phyloP scores from a whole-genome alignment of 345 rosid genomes.

The Sonneratia caseolaris region DNA sequence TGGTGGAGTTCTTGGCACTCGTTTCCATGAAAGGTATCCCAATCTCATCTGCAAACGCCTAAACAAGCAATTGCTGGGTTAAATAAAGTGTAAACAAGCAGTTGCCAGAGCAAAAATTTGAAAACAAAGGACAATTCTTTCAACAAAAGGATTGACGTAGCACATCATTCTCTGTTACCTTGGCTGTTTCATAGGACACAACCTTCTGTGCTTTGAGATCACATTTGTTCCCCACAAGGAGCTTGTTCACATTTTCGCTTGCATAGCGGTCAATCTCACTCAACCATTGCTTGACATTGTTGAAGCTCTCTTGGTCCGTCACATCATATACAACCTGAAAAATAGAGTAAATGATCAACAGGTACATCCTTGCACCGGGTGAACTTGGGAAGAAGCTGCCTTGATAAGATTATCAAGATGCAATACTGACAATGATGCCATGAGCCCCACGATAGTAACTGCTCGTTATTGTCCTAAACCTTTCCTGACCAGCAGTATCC shows the following conservation, averaged over 20 bases:
- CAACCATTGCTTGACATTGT: constrained; percentile 75
- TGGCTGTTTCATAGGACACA: constrained; percentile 60
- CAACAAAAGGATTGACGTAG: background rate
- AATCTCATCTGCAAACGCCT: constrained; percentile 78
- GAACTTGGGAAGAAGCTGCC: background rate
- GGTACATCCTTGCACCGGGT: background rate
- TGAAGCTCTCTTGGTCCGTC: constrained; percentile 81
- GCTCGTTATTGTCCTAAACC: constrained; percentile 72
- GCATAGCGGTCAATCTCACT: constrained; percentile 77
- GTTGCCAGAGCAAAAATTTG: background rate
- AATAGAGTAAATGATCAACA: constrained; percentile 1
- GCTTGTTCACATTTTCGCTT: constrained; percentile 72
- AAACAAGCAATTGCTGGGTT: background rate
- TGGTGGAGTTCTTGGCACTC: constrained; percentile 63
- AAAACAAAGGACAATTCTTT: background rate
- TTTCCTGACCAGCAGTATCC: constrained; percentile 88
- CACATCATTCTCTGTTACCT: constrained; percentile 25
- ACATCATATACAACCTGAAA: constrained; percentile 67
- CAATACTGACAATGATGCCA: constrained; percentile 50
- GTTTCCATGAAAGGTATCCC: constrained; percentile 85
- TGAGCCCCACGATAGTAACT: constrained; percentile 83
- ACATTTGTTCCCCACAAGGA: constrained; percentile 65
- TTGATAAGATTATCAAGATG: background rate
- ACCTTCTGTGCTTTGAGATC: constrained; percentile 69
- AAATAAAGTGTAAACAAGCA: background rate